Evolutionary conservation across 2,329 filamentous ascomycete genomes (phyloP).

Genomic region (Aspergillus fumigatus): DNA sequence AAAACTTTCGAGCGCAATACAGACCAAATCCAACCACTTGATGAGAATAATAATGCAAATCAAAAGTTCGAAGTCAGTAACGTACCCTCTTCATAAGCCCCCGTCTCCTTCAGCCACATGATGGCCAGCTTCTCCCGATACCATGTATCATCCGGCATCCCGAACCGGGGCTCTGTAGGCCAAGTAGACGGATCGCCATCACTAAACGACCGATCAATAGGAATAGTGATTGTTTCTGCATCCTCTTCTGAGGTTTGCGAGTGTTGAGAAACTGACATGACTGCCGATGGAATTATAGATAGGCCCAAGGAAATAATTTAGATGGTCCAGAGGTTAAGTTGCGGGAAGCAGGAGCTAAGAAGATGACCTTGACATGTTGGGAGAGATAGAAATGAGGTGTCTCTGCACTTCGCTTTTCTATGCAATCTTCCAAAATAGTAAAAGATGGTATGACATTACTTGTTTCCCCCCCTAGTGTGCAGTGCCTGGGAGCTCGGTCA

Average conservation of each 20-base stretch:
- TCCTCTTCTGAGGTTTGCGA: slow-evolving; percentile 15
- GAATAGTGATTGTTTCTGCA: slow-evolving; percentile 23
- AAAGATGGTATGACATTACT: neutral
- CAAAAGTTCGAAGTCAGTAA: slow-evolving; percentile 1
- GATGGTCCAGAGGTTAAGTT: neutral
- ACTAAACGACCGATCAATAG: slow-evolving; percentile 30
- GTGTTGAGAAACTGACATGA: slow-evolving; percentile 5
- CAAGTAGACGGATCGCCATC: slow-evolving; percentile 37
- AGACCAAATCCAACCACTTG: neutral
- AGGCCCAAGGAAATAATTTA: neutral
- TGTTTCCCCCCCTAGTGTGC: no score
- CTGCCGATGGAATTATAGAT: neutral
- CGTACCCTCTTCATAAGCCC: slow-evolving; percentile 35
- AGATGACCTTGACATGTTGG: neutral
- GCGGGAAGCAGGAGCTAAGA: neutral
- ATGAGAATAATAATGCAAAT: neutral
- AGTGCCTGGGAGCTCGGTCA: neutral
- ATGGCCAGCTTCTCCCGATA: slow-evolving; percentile 47
- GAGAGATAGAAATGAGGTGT: neutral
- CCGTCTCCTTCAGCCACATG: slow-evolving; percentile 45
- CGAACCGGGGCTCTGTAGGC: slow-evolving; percentile 34
- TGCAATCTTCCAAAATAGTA: neutral
- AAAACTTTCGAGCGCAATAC: neutral
- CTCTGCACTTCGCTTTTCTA: neutral
- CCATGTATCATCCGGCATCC: slow-evolving; percentile 35